These are phyloP conservation scores for Penicillium sp. DNA, from an alignment of 2,329 filamentous ascomycete species.

Conservation along the genomic window DNA sequence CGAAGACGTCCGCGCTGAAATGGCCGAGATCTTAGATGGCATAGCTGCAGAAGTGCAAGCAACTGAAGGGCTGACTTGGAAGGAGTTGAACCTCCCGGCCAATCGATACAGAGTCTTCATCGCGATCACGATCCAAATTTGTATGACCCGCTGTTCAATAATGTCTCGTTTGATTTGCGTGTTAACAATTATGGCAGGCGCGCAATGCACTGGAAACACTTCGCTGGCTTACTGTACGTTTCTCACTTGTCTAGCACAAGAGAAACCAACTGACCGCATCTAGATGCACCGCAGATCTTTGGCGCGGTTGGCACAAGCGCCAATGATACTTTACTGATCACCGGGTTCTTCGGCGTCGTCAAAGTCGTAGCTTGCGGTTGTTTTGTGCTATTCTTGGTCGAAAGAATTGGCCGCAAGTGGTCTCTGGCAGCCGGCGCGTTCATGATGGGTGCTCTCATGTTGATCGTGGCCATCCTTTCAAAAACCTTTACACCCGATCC, in stretches of 20 bases:
- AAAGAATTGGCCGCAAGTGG: conserved; percentile 55
- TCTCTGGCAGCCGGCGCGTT: conserved; percentile 54
- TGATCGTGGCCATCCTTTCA: conserved; percentile 55
- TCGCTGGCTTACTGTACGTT: conserved; percentile 49
- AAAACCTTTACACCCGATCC: conserved; percentile 47
- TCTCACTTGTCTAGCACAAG: not conserved
- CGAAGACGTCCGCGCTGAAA: conserved; percentile 25
- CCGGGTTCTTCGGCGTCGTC: conserved; percentile 57
- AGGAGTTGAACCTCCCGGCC: conserved; percentile 51
- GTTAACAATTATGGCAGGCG: conserved; percentile 13
- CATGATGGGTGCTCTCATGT: conserved; percentile 58
- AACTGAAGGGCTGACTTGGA: conserved; percentile 55
- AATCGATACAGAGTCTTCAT: conserved; percentile 55
- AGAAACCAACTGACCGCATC: not conserved
- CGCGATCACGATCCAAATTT: conserved; percentile 55
- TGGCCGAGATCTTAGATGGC: conserved; percentile 37
- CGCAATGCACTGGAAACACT: conserved; percentile 57
- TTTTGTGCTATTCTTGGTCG: conserved; percentile 57
- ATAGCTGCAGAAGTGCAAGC: conserved; percentile 32
- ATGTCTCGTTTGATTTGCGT: not conserved
- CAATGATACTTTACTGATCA: conserved; percentile 50
- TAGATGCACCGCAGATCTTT: conserved; percentile 56
- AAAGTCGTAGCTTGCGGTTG: conserved; percentile 55
- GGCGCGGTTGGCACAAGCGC: conserved; percentile 54
- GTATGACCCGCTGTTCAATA: not conserved